Percentiles rank a stretch among this genome's conserved stretches.
Evolutionary conservation across 2,329 filamentous ascomycete species (phyloP).

Genomic region (Hymenoscyphus fraxineus): DNA sequence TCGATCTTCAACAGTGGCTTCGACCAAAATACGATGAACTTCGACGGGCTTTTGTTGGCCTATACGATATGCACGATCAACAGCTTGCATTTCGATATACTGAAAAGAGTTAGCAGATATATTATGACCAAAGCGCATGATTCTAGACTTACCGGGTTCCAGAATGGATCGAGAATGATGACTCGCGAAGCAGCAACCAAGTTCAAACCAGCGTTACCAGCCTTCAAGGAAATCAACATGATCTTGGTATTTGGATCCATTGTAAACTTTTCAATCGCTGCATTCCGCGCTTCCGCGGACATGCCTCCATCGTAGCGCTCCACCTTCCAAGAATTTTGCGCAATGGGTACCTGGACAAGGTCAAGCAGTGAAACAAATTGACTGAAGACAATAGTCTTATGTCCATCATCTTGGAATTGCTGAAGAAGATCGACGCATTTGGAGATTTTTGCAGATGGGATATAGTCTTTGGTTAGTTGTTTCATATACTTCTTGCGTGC

Average conservation of each 20-base stretch:
- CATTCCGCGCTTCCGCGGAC: constrained; percentile 61
- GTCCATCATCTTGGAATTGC: constrained; percentile 42
- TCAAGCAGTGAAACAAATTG: constrained; percentile 79
- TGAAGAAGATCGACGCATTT: constrained; percentile 63
- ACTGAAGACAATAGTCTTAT: constrained; percentile 80
- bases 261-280: constrained; percentile 62
- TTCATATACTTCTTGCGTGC: constrained; percentile 68
- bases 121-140: too few species aligned
- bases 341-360: constrained; percentile 69
- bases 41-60: constrained; percentile 71
- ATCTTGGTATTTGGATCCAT: constrained; percentile 58
- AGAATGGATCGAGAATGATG: constrained; percentile 89
- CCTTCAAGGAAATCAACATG: constrained; percentile 75
- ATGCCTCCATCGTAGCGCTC: constrained; percentile 74
- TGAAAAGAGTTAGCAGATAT: too few species aligned
- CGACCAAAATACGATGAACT: constrained; percentile 75
- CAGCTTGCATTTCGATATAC: constrained; percentile 86
- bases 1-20: constrained; percentile 80
- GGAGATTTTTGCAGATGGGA: constrained; percentile 71
- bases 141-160: constrained; percentile 60
- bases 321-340: constrained; percentile 47
- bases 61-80: constrained; percentile 85
- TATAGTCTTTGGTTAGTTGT: constrained; percentile 68
- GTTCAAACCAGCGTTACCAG: constrained; percentile 83
- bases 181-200: constrained; percentile 78